These are phyloP conservation scores for Populus tremula DNA, from an alignment of 345 rosid species.

Conservation along the genomic window DNA sequence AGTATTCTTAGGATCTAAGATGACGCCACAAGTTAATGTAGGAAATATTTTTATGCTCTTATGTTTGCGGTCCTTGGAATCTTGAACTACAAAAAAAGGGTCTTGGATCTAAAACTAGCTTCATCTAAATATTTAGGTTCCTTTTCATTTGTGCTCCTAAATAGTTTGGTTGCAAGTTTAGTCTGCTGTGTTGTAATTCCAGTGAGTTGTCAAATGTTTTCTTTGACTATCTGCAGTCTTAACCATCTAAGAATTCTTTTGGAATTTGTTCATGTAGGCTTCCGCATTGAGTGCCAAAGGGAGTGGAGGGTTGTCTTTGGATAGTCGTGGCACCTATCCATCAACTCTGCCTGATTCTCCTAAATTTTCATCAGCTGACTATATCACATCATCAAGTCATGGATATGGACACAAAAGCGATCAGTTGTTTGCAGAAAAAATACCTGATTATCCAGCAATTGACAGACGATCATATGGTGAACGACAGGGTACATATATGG, in stretches of 20 bases:
- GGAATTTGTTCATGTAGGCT: slow-evolving; percentile 27
- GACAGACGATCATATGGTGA: slow-evolving; percentile 81
- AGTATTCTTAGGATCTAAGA: background rate
- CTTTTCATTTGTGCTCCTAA: too few relatives aligned
- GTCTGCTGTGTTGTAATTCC: background rate
- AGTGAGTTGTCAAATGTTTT: background rate
- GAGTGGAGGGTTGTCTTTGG: slow-evolving; percentile 55
- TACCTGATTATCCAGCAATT: slow-evolving; percentile 59
- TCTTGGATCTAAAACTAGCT: background rate
- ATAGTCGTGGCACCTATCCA: slow-evolving; percentile 63
- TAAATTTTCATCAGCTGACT: slow-evolving; percentile 65
- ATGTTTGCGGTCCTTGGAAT: background rate
- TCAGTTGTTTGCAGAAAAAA: slow-evolving; percentile 65
- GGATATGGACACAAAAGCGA: slow-evolving; percentile 74
- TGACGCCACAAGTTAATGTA: background rate
- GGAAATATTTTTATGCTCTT: background rate
- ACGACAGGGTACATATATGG: slow-evolving; percentile 55
- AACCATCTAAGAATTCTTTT: background rate
- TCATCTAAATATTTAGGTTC: background rate
- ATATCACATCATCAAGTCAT: slow-evolving; percentile 61
- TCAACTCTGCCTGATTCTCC: slow-evolving; percentile 71
- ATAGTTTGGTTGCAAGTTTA: background rate
- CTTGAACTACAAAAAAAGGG: background rate
- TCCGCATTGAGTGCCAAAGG: slow-evolving; percentile 48
- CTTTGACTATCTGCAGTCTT: background rate